Evolutionary conservation across 192 early-diverging fungal genomes (phyloP).

Genomic region (Coemansia sp.): DNA sequence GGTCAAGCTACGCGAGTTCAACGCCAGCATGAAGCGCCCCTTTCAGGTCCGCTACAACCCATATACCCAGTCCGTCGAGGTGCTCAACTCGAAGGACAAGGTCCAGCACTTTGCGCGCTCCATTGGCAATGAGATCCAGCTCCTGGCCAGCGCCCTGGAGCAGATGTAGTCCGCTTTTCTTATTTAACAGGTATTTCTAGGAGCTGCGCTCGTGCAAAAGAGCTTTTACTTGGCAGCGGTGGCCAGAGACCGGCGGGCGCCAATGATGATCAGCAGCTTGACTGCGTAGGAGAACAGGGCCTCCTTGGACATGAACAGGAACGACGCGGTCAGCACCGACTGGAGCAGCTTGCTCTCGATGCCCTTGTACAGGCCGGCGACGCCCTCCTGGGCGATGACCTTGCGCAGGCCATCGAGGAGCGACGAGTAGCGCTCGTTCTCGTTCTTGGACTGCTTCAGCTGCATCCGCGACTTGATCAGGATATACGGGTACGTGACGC

Average conservation of each 20-base stretch:
- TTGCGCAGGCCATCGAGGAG: slow-evolving; percentile 85
- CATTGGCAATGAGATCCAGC: slow-evolving; percentile 73
- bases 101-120: slow-evolving; percentile 69
- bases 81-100: slow-evolving; percentile 86
- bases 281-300: slow-evolving; percentile 66
- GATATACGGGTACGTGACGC: slow-evolving; percentile 98
- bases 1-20: slow-evolving; percentile 81
- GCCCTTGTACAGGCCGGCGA: slow-evolving; percentile 82
- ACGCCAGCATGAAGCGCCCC: slow-evolving; percentile 67
- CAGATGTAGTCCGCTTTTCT: slow-evolving; percentile 12
- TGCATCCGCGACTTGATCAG: slow-evolving; percentile 99
- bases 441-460: slow-evolving; percentile 77
- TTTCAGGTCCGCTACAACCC: slow-evolving; percentile 91
- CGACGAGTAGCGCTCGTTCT: slow-evolving; percentile 67
- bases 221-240: slow-evolving; percentile 3
- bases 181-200: background rate
- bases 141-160: slow-evolving; percentile 70
- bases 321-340: slow-evolving; percentile 88
- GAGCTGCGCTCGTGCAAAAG: background rate
- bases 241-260: slow-evolving; percentile 40
- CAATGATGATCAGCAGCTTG: slow-evolving; percentile 41
- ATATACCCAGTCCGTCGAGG: slow-evolving; percentile 84
- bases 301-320: slow-evolving; percentile 94
- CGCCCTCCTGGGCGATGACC: slow-evolving; percentile 86
- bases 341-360: slow-evolving; percentile 96